Evolutionary conservation across 2,329 filamentous ascomycete genomes (phyloP).

Genomic region (Didymella lethalis): DNA sequence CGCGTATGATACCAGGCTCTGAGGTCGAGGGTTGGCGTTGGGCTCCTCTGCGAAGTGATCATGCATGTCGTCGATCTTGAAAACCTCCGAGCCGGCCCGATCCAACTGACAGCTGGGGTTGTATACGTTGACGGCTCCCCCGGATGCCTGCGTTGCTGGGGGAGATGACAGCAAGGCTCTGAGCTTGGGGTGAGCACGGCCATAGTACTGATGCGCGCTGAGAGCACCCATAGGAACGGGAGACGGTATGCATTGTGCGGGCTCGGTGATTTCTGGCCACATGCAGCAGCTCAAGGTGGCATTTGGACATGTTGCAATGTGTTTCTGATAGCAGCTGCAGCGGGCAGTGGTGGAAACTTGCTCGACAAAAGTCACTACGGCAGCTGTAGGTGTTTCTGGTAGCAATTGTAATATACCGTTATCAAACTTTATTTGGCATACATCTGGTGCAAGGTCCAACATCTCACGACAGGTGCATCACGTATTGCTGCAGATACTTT

Average conservation of each 20-base stretch:
- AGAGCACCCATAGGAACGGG: not conserved
- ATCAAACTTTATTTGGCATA: not conserved
- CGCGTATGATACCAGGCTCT: conserved; percentile 1
- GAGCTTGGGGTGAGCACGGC: not conserved
- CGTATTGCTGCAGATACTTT: not conserved
- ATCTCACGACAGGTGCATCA: conserved; percentile 9
- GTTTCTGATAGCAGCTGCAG: not conserved
- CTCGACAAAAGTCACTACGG: not conserved
- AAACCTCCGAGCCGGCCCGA: conserved; percentile 9
- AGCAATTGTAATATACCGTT: not conserved
- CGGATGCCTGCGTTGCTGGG: conserved; percentile 14
- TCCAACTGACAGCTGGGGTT: conserved; percentile 3
- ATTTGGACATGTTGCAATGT: not conserved
- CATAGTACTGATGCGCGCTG: not conserved
- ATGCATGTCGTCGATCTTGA: conserved; percentile 7
- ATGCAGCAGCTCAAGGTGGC: not conserved
- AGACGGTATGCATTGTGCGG: not conserved
- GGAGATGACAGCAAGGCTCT: not conserved
- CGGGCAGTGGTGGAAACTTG: not conserved
- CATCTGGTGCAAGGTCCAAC: conserved; percentile 4
- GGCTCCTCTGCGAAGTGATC: conserved; percentile 7
- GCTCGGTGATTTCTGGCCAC: not conserved
- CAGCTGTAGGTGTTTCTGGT: conserved; percentile 4
- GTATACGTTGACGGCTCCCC: conserved; percentile 5
- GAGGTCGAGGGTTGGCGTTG: conserved; percentile 5